These are phyloP conservation scores for Naganishia friedmannii DNA, from an alignment of 768 basidiomycete genomes.

Conservation along the genomic window DNA sequence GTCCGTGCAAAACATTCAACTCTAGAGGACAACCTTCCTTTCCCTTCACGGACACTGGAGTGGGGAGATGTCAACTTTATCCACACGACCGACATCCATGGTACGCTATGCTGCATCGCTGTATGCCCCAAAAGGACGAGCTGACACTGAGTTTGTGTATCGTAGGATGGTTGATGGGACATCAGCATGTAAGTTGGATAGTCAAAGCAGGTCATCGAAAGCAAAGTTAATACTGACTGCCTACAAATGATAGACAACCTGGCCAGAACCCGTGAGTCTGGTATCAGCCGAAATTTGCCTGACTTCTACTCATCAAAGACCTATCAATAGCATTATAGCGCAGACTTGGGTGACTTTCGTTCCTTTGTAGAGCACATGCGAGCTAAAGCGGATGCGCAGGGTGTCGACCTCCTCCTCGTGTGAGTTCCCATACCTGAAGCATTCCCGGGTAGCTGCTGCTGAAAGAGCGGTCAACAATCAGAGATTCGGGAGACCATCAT, in stretches of 20 bases:
- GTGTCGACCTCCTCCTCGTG: constrained; percentile 77
- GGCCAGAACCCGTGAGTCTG: constrained; percentile 49
- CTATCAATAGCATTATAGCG: constrained; percentile 51
- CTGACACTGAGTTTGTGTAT: not conserved
- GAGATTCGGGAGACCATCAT: constrained; percentile 51
- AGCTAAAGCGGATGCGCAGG: constrained; percentile 65
- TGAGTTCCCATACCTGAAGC: not conserved
- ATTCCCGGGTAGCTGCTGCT: constrained; percentile 58
- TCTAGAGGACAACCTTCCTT: constrained; percentile 28
- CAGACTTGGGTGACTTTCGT: constrained; percentile 75
- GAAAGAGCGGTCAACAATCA: not conserved
- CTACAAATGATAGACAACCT: constrained; percentile 39
- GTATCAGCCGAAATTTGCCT: too few relatives aligned
- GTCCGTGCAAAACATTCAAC: not conserved
- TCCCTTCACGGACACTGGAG: constrained; percentile 65
- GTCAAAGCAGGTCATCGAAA: not conserved
- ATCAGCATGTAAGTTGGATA: constrained; percentile 57
- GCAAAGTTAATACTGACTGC: not conserved
- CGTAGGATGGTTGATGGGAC: constrained; percentile 71
- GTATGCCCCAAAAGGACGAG: not conserved
- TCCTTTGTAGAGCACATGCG: constrained; percentile 86
- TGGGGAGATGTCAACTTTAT: constrained; percentile 91
- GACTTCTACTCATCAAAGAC: not conserved
- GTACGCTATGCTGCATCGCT: constrained; percentile 37
- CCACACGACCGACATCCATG: constrained; percentile 79